Evolutionary conservation across 495 filamentous ascomycete genomes (phyloP), one percentile per base, ranked within the genome.

Genomic region (Hypoxylon rickii): DNA sequence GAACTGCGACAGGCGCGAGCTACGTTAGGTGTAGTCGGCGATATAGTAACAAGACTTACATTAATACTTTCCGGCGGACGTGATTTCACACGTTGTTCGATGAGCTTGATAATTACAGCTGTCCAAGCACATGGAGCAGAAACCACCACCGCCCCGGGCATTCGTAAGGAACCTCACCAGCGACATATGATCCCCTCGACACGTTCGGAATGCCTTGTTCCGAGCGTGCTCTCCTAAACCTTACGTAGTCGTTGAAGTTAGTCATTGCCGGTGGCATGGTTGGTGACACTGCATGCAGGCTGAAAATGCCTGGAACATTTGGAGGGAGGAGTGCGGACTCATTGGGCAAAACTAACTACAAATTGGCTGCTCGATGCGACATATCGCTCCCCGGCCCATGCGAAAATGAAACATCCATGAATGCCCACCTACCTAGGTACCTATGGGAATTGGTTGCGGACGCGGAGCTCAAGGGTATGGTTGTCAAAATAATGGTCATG

Each of bases 231-330:
- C 37, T 44, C 31, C 19, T 8, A 37, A 10, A 19, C 31, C 31
- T 43, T 52, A 43, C 21, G 18, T 26, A 47, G 46, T 20, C 43
- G 32, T 39, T 47, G 42, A 61, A 31, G 42, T 32, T 41, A 43
- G 18, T 17, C 45, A 52, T 20, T 38, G 43, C 54, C 49, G 49
- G 44, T 58, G 45, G 40, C 55, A 55, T 50, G 55, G 44, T 33
- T 55, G 60, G 55, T 63, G 60, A 55, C 55, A 60, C 54, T 4
- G 41, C 54, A 63, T 58, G 49, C 33, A 54, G 60, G 51, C 60
- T 55, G 49, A 59, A 54, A 36, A 54, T 21, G 43, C 44, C 42
- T 29, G 49, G 36, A 29, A 44, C 48, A 32, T 31, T 41, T 37
- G 36, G 46, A 54, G 38, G 55, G 39, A 34, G 22, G 44, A 44